Base-by-base conservation (phyloP, 371 early-diverging fungal genomes). In the Mortierella sp. region DNA sequence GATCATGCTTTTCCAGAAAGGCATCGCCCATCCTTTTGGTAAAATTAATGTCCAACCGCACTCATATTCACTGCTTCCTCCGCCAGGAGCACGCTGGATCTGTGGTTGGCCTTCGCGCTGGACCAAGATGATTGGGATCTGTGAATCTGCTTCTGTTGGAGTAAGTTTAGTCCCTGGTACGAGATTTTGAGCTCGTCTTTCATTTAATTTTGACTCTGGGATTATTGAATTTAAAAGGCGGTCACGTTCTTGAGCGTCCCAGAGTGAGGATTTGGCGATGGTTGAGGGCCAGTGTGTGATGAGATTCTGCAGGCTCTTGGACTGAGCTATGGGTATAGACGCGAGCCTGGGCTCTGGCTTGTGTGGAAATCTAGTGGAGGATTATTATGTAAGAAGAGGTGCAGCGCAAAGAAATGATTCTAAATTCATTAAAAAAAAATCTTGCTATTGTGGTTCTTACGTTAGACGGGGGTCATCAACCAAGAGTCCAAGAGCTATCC, bases 1-100 rank as follows among this genome's bases (percentile, higher is more conserved):
- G 9, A 92, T 84, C 12, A 98, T 83, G 10, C 94, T 89, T 79
- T 94, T 92, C 97, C 97, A 98, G 68, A 98, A 91, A 0, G 91
- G 80, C 84, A 92, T 90, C 1, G 90, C 96, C 89, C 92, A 96
- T 0, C 93, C 94, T n/a, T 84, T 81, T 15, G 97, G 96, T 5
- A 95, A 68, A 34, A 97, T 80, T 9, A 98, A 29, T 15, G 93
- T 93, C 96, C 96, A 96, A 0, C 97, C 98, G 59, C 87, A 83
- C 22, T 76, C 83, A 53, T 82, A 86, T 63, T 89, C 91, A 19
- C 83, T 72, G 32, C 74, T 68, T 13, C 75, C 81, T 3, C 70
- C 77, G 19, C 70, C 68, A 1, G 72, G 45, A 1, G 71, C 75
- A 1, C 65, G 68, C 19, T 55, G 55, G 40, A 70, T 60, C 49